Conservation (phyloP, 1,284 basidiomycete species). For the Rugosomyces carneus region DNA sequence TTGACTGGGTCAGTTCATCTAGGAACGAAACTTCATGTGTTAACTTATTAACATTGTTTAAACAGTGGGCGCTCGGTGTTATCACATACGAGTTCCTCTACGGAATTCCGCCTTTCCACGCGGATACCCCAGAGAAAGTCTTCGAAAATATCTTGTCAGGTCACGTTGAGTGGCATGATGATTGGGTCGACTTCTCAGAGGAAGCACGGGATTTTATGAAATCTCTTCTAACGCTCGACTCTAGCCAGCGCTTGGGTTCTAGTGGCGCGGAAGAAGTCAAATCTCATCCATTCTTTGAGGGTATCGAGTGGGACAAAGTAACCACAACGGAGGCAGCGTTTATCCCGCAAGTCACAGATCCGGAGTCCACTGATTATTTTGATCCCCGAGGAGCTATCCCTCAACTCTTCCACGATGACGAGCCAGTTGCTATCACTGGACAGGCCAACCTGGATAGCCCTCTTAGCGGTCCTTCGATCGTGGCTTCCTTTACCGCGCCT, state of each 20-base stretch:
- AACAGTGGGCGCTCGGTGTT: conserved; percentile 95
- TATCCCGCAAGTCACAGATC: conserved; percentile 92
- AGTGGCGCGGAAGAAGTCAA: conserved; percentile 93
- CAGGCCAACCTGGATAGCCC: conserved; percentile 44
- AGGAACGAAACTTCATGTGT: not conserved
- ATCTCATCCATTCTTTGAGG: conserved; percentile 84
- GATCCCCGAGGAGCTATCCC: conserved; percentile 90
- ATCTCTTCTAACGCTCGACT: conserved; percentile 80
- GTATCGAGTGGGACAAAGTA: conserved; percentile 91
- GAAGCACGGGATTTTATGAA: conserved; percentile 93
- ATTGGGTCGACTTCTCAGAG: conserved; percentile 81
- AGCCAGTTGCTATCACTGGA: conserved; percentile 48
- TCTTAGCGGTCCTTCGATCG: conserved; percentile 30
- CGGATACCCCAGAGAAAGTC: conserved; percentile 93
- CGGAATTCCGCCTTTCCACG: conserved; percentile 96
- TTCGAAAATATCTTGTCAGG: conserved; percentile 99
- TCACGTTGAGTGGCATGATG: conserved; percentile 93
- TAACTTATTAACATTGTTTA: conserved; percentile 15
- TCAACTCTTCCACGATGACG: conserved; percentile 85
- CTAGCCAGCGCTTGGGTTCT: conserved; percentile 76
- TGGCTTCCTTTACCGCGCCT: conserved; percentile 43
- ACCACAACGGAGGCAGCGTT: conserved; percentile 89
- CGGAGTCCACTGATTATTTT: conserved; percentile 98
- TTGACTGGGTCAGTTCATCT: conserved; percentile 78
- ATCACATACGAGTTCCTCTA: conserved; percentile 99